A percentile compares a stretch with the other conserved stretches of the same genome.
phyloP scores from a whole-genome alignment of 2,329 filamentous ascomycete genomes.

The Saccharata proteae region DNA sequence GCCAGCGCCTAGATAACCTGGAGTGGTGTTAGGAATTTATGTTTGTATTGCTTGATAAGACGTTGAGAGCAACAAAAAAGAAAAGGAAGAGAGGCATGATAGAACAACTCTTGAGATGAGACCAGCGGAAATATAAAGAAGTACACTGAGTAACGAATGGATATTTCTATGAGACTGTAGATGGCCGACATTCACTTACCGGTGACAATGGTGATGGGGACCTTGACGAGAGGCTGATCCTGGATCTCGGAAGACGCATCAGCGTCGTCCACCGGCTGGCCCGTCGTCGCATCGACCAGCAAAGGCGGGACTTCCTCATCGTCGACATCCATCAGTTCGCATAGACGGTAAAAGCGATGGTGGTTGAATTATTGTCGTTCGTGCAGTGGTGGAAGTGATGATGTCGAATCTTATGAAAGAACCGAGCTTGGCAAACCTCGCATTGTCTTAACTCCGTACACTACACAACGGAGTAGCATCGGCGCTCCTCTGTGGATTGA shows the following conservation, averaged over 20 bases:
- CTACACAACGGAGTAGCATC: too few relatives aligned
- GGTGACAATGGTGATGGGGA: conserved; percentile 77
- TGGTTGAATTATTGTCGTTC: background rate
- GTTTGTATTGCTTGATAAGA: background rate
- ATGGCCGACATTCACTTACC: conserved; percentile 35
- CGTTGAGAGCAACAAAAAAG: conserved; percentile 1
- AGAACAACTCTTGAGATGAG: background rate
- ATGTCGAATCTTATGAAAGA: background rate
- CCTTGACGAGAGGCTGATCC: conserved; percentile 47
- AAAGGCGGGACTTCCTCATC: conserved; percentile 47
- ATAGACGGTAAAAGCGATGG: background rate
- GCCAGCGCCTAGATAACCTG: conserved; percentile 86
- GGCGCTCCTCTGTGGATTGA: too few relatives aligned
- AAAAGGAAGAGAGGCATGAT: background rate
- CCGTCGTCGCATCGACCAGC: conserved; percentile 41
- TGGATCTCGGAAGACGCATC: conserved; percentile 28
- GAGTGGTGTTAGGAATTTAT: background rate
- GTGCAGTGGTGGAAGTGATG: background rate
- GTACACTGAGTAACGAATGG: background rate
- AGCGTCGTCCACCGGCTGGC: conserved; percentile 23
- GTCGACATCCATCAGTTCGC: conserved; percentile 37
- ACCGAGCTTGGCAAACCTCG: too few relatives aligned
- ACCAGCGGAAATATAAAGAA: background rate
- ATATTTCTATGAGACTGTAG: conserved; percentile 1
- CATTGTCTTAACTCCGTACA: too few relatives aligned